These are phyloP conservation scores for Nitzschia sp. DNA, from an alignment of 108 stramenopile species.

Conservation along the genomic window DNA sequence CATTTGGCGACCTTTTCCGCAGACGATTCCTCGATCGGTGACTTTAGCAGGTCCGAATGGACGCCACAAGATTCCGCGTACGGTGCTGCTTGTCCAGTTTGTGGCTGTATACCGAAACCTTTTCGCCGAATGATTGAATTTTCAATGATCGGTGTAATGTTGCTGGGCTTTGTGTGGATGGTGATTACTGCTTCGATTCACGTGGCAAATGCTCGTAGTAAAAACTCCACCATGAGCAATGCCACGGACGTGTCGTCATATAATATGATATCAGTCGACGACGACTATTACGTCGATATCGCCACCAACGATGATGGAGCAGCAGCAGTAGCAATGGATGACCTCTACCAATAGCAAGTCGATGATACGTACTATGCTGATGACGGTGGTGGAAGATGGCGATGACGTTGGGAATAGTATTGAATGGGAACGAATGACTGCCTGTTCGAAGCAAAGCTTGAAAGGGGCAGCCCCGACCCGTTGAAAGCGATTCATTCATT, in stretches of 20 bases:
- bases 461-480: no score
- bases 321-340: no score
- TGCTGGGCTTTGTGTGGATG: conserved; percentile 44
- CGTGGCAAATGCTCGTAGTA: conserved; percentile 30
- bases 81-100: conserved; percentile 73
- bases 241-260: conserved; percentile 4
- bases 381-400: no score
- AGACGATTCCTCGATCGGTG: conserved; percentile 27
- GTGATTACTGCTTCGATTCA: conserved; percentile 48
- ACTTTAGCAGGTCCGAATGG: conserved; percentile 61
- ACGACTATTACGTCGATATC: conserved; percentile 20
- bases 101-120: conserved; percentile 64
- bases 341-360: no score
- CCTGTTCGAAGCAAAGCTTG: no score
- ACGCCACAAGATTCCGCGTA: conserved; percentile 66
- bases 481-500: no score
- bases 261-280: background rate
- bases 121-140: conserved; percentile 58
- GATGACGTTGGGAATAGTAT: no score
- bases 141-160: conserved; percentile 43
- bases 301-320: conserved; percentile 4
- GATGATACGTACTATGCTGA: no score
- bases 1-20: background rate
- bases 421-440: no score
- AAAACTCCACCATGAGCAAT: background rate